Base-by-base conservation (phyloP, 352 stramenopile genomes). In the Phytophthora vignae region DNA sequence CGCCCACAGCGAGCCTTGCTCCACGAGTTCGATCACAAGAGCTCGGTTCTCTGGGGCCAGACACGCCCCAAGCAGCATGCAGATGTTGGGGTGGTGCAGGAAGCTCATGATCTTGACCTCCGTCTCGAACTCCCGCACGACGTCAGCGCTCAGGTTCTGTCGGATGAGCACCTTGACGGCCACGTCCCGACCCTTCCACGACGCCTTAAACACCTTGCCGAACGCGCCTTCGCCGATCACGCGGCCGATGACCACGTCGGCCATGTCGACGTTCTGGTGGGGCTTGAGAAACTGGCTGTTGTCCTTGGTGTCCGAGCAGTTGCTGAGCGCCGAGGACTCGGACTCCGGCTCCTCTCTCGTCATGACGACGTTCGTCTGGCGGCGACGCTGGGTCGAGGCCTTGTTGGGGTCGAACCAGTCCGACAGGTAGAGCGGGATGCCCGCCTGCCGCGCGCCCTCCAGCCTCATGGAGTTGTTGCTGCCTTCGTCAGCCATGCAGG, bases 81-180 rank as follows among this genome's bases (percentile, higher is more conserved):
- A 99, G 63, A 99, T 98, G 82, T 99, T 99, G 5, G 97, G 97
- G 84, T 99, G 98, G 55, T 90, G 75, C 62, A 99, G 87, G 44
- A 90, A 83, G 62, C 88, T 93, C 88, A 94, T 94, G 71, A 96
- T 96, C 73, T 92, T 83, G 22, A 92, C 79, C 67, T 96, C 88
- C 29, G 81, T 84, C 74, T 96, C 84, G 64, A 96, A 96, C 62
- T 96, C 88, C 5, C 76, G 72, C 54, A 92, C 71, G 14, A 94
- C 81, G 14, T 92, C 85, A 0, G 78, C 75, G 36, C 78, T 90
- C 44, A 96, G 66, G 54, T 94, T 85, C 56, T 93, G 84, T 67
- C 78, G 77, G 36, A 94, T 79, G 29, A 96, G 80, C 66, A 96
- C 67, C 54, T 96, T 96, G 22, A 96, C 84, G 0, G 88, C 88